Base-by-base conservation (phyloP, 129 eudicot genomes). In the Flaveria trinervia region DNA sequence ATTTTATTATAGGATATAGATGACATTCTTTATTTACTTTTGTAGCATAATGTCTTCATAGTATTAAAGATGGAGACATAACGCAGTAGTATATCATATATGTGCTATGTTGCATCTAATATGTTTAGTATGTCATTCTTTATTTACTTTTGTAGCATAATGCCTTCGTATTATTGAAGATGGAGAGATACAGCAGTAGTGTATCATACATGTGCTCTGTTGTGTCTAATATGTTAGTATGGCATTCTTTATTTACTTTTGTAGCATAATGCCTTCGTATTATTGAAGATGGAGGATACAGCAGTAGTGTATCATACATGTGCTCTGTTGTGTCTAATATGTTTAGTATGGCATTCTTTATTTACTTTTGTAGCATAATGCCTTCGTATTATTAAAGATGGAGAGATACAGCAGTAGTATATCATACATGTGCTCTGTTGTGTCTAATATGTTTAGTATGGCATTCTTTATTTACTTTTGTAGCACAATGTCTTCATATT, bases 211-310 rank as follows among this genome's bases (percentile, higher is more conserved):
- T 18, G 62, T 55, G 14, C 4, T 79, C 8, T 30, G 39, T 49
- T 59, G 72, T 79, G 59, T 76, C 68, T 83, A 71, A 77, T 76
- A n/a, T n/a, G n/a, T n/a, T n/a, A 12, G 52, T 13, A 48, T 48
- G 14, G 14, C 13, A 43, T 43, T 7, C 9, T 43, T 43, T 43
- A 43, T 43, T 1, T 44, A 44, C 1, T 44, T 45, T 45, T 45
- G 49, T 45, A 39, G 68, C 54, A 56, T 39, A 39, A 72, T 72
- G 52, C 14, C 20, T 72, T 51, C 8, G 30, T 71, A 30, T 33
- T 44, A 44, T 44, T 44, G 9, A 44, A 44, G 48, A 7, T 12
- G 15, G n/a, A 16, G 4, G 7, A 4, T 33, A 5, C 4, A 33
- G 39, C 7, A 33, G 1, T 33, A 33, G 39, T 33, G 0, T 52